A percentile compares a stretch with the other conserved stretches of the same genome.
phyloP scores from a whole-genome alignment of 257 asterid genomes.

The Oldenlandia corymbosa region DNA sequence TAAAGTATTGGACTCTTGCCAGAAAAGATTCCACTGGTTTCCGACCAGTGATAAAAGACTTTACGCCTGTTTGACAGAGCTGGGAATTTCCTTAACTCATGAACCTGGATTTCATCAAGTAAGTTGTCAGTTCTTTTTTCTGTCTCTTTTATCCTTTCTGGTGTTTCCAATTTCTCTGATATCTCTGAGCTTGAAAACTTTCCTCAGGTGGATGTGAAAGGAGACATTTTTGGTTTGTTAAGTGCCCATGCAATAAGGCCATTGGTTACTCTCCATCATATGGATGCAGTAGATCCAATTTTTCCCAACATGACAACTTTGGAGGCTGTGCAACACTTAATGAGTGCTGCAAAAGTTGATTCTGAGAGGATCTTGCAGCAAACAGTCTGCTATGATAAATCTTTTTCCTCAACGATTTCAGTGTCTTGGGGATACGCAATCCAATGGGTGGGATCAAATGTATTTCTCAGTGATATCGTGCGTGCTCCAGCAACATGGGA shows the following conservation, averaged over 20 bases:
- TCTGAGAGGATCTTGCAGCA: conserved; percentile 69
- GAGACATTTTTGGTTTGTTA: conserved; percentile 64
- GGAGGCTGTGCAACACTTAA: conserved; percentile 45
- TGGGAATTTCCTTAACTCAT: conserved; percentile 60
- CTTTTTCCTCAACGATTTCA: conserved; percentile 74
- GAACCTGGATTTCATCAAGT: conserved; percentile 98
- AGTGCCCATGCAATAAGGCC: conserved; percentile 65
- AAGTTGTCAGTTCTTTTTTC: conserved; percentile 10
- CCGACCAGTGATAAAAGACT: conserved; percentile 72
- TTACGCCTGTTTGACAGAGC: conserved; percentile 65
- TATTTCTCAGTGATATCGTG: conserved; percentile 41
- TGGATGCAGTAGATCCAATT: conserved; percentile 47
- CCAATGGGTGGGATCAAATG: conserved; percentile 44
- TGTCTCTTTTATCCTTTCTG: neutral
- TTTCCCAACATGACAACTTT: conserved; percentile 51
- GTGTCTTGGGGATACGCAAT: conserved; percentile 91
- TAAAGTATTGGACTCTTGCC: conserved; percentile 56
- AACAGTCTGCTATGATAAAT: conserved; percentile 64
- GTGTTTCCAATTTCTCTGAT: too few relatives aligned
- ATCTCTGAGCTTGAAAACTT: neutral
- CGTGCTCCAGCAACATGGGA: conserved; percentile 62
- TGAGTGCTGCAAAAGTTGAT: conserved; percentile 42
- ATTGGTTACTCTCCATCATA: conserved; percentile 63
- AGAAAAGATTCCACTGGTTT: conserved; percentile 54
- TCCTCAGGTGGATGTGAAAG: conserved; percentile 70